Conservation (phyloP, 805 yeast species). For the Pichia heedii region DNA sequence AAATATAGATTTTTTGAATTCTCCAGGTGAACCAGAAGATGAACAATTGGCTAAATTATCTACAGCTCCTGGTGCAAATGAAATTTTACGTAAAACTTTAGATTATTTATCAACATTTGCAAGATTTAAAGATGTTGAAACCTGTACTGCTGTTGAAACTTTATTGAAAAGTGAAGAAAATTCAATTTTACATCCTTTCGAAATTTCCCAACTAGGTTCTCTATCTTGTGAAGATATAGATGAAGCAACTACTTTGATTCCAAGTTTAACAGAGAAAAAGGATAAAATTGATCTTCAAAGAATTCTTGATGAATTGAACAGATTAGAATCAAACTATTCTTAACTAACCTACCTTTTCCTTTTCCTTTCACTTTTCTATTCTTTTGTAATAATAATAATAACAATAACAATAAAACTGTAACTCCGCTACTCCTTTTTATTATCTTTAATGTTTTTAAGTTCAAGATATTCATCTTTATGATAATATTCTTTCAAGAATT, state of each 20-base stretch:
- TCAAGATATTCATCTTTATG: constrained; percentile 23
- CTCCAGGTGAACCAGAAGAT: constrained; percentile 31
- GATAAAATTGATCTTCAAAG: constrained; percentile 82
- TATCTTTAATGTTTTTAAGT: background rate
- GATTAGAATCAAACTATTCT: constrained; percentile 37
- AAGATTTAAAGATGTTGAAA: constrained; percentile 84
- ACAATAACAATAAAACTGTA: too few species aligned
- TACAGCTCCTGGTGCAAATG: constrained; percentile 68
- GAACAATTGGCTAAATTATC: constrained; percentile 43
- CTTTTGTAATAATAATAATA: background rate
- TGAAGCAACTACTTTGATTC: constrained; percentile 91
- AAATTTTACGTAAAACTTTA: constrained; percentile 84
- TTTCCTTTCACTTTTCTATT: constrained; percentile 1
- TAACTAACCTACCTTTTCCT: constrained; percentile 1
- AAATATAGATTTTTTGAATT: constrained; percentile 22
- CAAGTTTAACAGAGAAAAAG: constrained; percentile 74
- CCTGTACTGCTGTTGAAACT: constrained; percentile 89
- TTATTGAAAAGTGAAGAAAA: constrained; percentile 67
- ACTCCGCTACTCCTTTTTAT: background rate
- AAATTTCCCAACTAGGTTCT: constrained; percentile 79
- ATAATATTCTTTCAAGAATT: constrained; percentile 38
- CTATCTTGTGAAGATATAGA: constrained; percentile 92
- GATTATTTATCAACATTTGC: constrained; percentile 81
- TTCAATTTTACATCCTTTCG: constrained; percentile 84
- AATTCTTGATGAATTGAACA: constrained; percentile 77